These are phyloP conservation scores for Cercospora beticola DNA, from an alignment of 2,329 filamentous ascomycete species.

Conservation along the genomic window DNA sequence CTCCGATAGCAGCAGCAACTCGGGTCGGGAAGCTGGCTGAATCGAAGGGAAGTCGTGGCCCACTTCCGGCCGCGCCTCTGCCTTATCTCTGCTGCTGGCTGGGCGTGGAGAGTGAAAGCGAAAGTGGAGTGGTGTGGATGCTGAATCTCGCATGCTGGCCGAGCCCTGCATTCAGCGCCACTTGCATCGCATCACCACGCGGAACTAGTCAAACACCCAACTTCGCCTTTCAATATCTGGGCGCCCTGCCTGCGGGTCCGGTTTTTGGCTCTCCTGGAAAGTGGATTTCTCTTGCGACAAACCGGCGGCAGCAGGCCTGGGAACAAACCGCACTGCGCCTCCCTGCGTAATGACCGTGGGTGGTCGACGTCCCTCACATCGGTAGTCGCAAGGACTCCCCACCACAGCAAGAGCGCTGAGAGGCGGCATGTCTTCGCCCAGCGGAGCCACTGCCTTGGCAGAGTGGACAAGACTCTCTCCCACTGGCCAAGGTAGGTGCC, in stretches of 20 bases:
- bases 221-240: not conserved
- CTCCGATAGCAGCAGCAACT: not conserved
- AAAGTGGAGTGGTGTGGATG: not conserved
- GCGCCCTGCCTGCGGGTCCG: not conserved
- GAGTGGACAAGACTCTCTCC: not conserved
- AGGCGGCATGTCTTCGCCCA: conserved; percentile 1
- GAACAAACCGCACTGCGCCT: not conserved
- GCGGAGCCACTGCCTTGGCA: conserved; percentile 4
- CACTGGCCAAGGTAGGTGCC: not conserved
- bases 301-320: not conserved
- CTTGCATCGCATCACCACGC: not conserved
- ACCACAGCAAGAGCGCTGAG: conserved; percentile 3
- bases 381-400: not conserved
- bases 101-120: conserved; percentile 3
- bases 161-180: not conserved
- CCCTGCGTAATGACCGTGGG: not conserved
- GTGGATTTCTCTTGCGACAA: not conserved
- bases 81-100: not conserved
- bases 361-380: not conserved
- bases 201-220: not conserved
- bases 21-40: not conserved
- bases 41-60: not conserved
- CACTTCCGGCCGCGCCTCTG: not conserved
- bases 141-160: not conserved
- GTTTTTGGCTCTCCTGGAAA: not conserved